Evolutionary conservation across 2,329 filamentous ascomycete genomes (phyloP).

Genomic region (Colletotrichum melonis): DNA sequence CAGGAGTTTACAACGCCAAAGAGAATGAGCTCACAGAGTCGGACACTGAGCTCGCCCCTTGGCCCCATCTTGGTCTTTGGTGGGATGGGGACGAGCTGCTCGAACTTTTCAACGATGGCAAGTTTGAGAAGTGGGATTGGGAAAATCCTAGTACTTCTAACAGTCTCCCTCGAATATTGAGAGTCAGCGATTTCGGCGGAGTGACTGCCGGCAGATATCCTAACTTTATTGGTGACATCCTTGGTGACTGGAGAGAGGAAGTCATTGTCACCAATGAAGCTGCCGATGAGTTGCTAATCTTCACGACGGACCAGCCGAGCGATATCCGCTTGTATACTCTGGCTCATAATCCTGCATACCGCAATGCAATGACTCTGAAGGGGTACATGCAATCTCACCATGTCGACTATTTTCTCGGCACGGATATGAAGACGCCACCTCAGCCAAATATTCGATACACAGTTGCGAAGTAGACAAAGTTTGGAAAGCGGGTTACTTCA

Average conservation of each 20-base stretch:
- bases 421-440: constrained; percentile 36
- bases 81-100: constrained; percentile 37
- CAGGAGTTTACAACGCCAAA: constrained; percentile 37
- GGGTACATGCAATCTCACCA: constrained; percentile 40
- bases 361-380: constrained; percentile 41
- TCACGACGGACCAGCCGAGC: constrained; percentile 38
- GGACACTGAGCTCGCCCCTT: constrained; percentile 5
- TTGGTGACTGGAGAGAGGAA: constrained; percentile 41
- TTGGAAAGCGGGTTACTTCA: too few relatives aligned
- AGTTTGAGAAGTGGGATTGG: constrained; percentile 40
- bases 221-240: constrained; percentile 36
- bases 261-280: constrained; percentile 35
- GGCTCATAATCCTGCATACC: constrained; percentile 41
- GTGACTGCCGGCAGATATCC: constrained; percentile 26
- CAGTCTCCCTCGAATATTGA: constrained; percentile 7
- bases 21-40: constrained; percentile 20
- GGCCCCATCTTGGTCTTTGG: constrained; percentile 32
- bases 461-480: neutral
- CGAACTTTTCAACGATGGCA: constrained; percentile 40
- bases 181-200: constrained; percentile 23
- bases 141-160: neutral
- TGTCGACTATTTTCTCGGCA: constrained; percentile 39
- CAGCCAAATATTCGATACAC: constrained; percentile 28
- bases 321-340: constrained; percentile 39
- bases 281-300: constrained; percentile 38